Conservation (phyloP, 352 stramenopile genomes). For the Pythium brachiatum region DNA sequence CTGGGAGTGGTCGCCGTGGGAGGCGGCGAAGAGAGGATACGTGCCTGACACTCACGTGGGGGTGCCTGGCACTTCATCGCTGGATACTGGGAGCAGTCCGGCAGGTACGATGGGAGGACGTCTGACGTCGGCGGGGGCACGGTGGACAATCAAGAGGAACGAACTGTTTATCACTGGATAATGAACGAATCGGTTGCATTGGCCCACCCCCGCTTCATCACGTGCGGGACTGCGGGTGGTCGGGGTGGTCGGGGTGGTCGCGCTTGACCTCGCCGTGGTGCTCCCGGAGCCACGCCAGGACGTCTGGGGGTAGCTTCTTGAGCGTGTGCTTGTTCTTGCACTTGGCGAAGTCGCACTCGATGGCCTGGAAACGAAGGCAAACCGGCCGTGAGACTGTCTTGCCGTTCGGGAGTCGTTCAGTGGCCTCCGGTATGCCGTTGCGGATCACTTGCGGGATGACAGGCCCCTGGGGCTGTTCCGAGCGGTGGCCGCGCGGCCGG, state of each 20-base stretch:
- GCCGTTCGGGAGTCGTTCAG: neutral
- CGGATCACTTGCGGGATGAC: neutral
- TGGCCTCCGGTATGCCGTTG: neutral
- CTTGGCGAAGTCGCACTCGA: neutral
- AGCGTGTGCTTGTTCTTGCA: neutral
- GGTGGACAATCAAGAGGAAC: neutral
- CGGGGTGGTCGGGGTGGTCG: too few species aligned
- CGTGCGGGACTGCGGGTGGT: neutral
- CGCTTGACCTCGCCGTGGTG: neutral
- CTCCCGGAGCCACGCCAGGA: neutral
- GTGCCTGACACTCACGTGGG: neutral
- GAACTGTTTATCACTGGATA: neutral
- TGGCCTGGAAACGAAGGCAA: neutral
- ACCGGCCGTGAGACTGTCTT: neutral
- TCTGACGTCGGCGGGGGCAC: neutral
- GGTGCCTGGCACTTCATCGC: too few species aligned
- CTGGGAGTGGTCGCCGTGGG: too few species aligned
- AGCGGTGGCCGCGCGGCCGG: neutral
- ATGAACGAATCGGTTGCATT: neutral
- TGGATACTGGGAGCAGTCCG: too few species aligned
- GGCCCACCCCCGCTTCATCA: neutral
- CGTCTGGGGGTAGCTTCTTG: neutral
- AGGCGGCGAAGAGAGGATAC: too few species aligned
- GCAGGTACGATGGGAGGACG: neutral
- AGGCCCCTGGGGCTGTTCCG: neutral